Base-by-base conservation (phyloP, 176 grass and related monocot species). In the Puccinellia tenuiflora region DNA sequence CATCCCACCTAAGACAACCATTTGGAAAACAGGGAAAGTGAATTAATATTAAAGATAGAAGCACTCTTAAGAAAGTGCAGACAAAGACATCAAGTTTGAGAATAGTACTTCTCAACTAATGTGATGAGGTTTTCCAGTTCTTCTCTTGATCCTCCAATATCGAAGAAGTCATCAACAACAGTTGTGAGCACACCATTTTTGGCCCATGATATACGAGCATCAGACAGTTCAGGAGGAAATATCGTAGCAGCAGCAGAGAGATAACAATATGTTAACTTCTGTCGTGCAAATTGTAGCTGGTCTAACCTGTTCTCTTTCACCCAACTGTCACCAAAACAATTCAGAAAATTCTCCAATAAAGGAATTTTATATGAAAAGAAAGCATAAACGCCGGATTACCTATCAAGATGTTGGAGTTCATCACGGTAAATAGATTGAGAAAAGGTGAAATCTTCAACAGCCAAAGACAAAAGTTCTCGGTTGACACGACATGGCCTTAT, bases 361-460 rank as follows among this genome's bases (percentile, higher is more conserved):
- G 7, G 3, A 90, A 33, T 13, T 62, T 21, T 21, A 33, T 2
- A 56, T n/a, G 5, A 60, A 0, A 75, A 68, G 18, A 45, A 7
- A 45, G 5, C 80, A 40, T 53, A 51, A 3, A 5, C 9, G 17
- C 15, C 35, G 47, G 3, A 54, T 76, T 84, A 98, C 92, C 87
- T 88, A 51, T 94, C 84, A 52, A 97, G 89, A 83, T 75, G 85
- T 46, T 20, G 48, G n/a, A 94, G 87, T 86, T 97, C 94, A 69
- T 90, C 73, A 47, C 20, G 68, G 72, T 94, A 88, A 59, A 80
- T 83, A 56, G 37, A 63, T 45, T 95, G 96, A 77, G 79, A 90
- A 12, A 37, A 30, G 46, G 5, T 79, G 73, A 98, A 98, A 67
- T 93, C 90, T 79, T 85, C 42, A 16, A 78, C 1, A 66, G 33